Percentiles rank a stretch among this genome's conserved stretches.
phyloP scores from a whole-genome alignment of 2,329 filamentous ascomycete species.

The Colletotrichum musae region DNA sequence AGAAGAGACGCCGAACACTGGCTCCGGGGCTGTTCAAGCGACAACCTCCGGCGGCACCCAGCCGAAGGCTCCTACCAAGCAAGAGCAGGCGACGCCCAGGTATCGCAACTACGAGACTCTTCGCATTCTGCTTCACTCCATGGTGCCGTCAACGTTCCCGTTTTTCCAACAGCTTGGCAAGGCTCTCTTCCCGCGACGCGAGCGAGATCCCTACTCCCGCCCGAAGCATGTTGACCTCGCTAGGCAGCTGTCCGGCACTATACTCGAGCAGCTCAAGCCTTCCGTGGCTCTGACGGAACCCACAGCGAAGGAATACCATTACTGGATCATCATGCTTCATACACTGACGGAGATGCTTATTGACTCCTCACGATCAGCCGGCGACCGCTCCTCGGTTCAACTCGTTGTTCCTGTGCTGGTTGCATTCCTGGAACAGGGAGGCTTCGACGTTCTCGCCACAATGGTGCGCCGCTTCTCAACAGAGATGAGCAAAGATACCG shows the following conservation, averaged over 20 bases:
- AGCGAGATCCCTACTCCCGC: slow-evolving; percentile 73
- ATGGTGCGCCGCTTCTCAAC: slow-evolving; percentile 79
- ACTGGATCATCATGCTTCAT: slow-evolving; percentile 86
- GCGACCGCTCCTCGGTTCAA: slow-evolving; percentile 64
- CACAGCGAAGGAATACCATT: slow-evolving; percentile 78
- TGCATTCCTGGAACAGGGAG: slow-evolving; percentile 86
- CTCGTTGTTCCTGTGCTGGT: slow-evolving; percentile 84
- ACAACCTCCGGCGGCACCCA: slow-evolving; percentile 35
- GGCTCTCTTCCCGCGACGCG: slow-evolving; percentile 81
- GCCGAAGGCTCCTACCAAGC: slow-evolving; percentile 58
- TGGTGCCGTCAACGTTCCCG: slow-evolving; percentile 84
- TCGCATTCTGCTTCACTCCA: slow-evolving; percentile 81
- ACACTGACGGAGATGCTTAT: slow-evolving; percentile 84
- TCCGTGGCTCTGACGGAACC: slow-evolving; percentile 60
- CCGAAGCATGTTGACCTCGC: slow-evolving; percentile 70
- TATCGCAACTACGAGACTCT: slow-evolving; percentile 84
- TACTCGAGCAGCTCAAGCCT: slow-evolving; percentile 76
- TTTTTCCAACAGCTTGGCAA: slow-evolving; percentile 91
- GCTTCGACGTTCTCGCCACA: slow-evolving; percentile 80
- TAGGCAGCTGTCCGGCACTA: slow-evolving; percentile 78
- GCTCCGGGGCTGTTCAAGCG: slow-evolving; percentile 46
- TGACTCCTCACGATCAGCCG: slow-evolving; percentile 67
- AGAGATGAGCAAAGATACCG: slow-evolving; percentile 61
- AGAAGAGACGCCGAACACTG: slow-evolving; percentile 49
- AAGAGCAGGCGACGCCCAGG: slow-evolving; percentile 60